Evolutionary conservation across 257 asterid genomes (phyloP).

Genomic region (Solanum clarkiae): DNA sequence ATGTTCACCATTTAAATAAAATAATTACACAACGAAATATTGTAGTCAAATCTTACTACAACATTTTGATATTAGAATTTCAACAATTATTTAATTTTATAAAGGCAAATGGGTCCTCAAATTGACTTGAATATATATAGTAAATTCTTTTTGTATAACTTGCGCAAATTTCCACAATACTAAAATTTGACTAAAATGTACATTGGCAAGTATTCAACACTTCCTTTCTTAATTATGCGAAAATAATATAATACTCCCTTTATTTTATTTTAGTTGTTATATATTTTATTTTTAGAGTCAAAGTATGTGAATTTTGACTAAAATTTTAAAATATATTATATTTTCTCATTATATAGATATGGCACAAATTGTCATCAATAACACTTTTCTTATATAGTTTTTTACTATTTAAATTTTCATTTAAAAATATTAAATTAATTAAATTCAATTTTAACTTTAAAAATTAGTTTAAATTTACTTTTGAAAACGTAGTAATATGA

Average conservation of each 20-base stretch:
- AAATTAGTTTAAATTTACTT: too few relatives aligned
- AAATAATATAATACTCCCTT: not conserved
- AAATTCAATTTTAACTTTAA: too few relatives aligned
- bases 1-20: not conserved
- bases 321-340: too few relatives aligned
- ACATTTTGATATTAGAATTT: not conserved
- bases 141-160: not conserved
- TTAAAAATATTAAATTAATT: too few relatives aligned
- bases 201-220: not conserved
- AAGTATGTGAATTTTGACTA: too few relatives aligned
- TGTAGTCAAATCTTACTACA: not conserved
- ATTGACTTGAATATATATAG: not conserved
- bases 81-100: not conserved
- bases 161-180: not conserved
- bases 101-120: not conserved
- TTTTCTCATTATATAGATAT: too few relatives aligned
- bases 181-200: not conserved
- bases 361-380: too few relatives aligned
- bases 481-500: too few relatives aligned
- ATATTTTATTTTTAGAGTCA: too few relatives aligned
- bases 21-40: not conserved
- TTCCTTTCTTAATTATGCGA: not conserved
- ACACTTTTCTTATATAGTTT: too few relatives aligned
- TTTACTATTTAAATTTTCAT: too few relatives aligned
- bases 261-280: too few relatives aligned